phyloP scores from a whole-genome alignment of 371 early-diverging fungal species.

The Fennellomyces sp. region DNA sequence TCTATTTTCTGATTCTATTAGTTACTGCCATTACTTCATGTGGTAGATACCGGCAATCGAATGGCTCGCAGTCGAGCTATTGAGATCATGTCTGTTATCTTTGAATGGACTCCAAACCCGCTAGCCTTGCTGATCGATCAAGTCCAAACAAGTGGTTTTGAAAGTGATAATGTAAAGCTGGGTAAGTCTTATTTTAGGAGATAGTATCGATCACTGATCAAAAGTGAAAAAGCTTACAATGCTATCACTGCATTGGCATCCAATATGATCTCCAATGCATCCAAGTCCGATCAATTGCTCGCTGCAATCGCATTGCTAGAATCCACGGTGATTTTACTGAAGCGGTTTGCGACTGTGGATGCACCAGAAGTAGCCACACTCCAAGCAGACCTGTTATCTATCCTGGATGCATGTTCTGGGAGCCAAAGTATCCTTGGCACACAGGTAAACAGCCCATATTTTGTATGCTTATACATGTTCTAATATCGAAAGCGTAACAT shows the following conservation, averaged over 20 bases:
- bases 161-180: not conserved
- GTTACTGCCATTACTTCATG: conserved; percentile 18
- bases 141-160: not conserved
- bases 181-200: no score
- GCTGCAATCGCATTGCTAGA: conserved; percentile 12
- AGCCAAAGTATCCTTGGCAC: not conserved
- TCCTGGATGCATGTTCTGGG: not conserved
- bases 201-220: no score
- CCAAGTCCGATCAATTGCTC: not conserved
- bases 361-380: not conserved
- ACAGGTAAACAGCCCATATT: not conserved
- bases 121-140: conserved; percentile 10
- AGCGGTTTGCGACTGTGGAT: conserved; percentile 1
- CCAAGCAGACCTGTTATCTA: not conserved
- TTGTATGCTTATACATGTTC: not conserved
- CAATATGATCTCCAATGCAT: not conserved
- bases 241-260: conserved; percentile 1
- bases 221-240: conserved; percentile 16
- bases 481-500: not conserved
- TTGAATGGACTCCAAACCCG: conserved; percentile 29
- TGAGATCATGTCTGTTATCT: conserved; percentile 33
- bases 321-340: conserved; percentile 5
- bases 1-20: not conserved
- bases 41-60: conserved; percentile 8
- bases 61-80: conserved; percentile 27